phyloP scores from a whole-genome alignment of 768 basidiomycete species.

The Boletus edulis region DNA sequence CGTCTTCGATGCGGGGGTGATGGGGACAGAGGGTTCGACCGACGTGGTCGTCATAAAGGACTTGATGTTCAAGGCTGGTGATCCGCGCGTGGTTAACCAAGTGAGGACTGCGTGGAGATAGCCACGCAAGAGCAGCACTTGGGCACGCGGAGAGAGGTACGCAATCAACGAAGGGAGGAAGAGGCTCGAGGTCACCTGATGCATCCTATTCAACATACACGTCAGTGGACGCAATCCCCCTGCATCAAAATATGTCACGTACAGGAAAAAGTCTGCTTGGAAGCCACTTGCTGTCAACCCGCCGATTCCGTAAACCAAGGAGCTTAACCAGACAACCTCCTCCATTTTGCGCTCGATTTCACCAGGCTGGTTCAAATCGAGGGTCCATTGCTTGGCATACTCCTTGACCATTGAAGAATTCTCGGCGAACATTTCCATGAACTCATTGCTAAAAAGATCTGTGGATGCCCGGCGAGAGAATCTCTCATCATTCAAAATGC shows the following conservation, averaged over 20 bases:
- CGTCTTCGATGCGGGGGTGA: background rate
- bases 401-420: constrained; percentile 1
- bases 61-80: constrained; percentile 30
- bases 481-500: constrained; percentile 47
- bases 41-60: constrained; percentile 30
- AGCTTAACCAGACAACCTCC: constrained; percentile 57
- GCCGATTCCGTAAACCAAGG: constrained; percentile 54
- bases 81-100: constrained; percentile 32
- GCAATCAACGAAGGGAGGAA: constrained; percentile 28
- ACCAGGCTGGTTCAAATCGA: constrained; percentile 33
- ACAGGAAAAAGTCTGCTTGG: constrained; percentile 50
- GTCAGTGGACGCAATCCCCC: background rate
- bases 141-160: constrained; percentile 11
- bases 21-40: constrained; percentile 11
- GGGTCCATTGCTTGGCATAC: constrained; percentile 41
- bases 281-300: constrained; percentile 54
- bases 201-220: constrained; percentile 17
- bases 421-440: background rate
- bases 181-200: constrained; percentile 29
- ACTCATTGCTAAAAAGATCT: constrained; percentile 22
- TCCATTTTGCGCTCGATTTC: constrained; percentile 56
- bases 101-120: constrained; percentile 24
- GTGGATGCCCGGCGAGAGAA: constrained; percentile 17
- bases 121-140: constrained; percentile 29
- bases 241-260: background rate